Conservation (phyloP, 176 grass and related monocot genomes). For the Saccharum officinarum region DNA sequence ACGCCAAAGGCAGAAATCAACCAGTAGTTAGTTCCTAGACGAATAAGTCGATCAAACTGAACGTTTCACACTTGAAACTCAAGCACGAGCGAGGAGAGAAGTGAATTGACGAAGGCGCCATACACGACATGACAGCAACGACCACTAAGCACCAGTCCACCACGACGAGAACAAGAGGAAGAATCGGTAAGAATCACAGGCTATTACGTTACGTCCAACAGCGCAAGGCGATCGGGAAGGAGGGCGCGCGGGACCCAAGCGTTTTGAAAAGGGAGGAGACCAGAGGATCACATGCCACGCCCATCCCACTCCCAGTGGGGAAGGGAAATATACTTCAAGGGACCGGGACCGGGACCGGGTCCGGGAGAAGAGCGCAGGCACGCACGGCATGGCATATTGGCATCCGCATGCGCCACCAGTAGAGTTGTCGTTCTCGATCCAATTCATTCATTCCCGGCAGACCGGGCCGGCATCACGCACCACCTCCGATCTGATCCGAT, state of each 20-base stretch:
- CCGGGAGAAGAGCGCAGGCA: neutral
- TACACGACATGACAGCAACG: slow-evolving; percentile 35
- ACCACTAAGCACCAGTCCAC: neutral
- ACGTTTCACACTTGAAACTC: neutral
- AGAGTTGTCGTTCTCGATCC: too few species aligned
- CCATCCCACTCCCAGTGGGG: neutral
- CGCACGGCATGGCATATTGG: slow-evolving; percentile 1
- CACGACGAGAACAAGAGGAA: neutral
- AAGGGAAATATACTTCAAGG: neutral
- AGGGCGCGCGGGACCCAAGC: slow-evolving; percentile 7
- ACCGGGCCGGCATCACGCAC: too few species aligned
- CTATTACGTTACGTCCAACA: neutral
- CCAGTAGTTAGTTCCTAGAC: neutral
- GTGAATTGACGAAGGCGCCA: neutral
- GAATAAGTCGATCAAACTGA: neutral
- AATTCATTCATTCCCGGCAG: too few species aligned
- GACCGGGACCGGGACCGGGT: too few species aligned
- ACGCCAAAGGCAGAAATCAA: slow-evolving; percentile 2
- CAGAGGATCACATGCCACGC: slow-evolving; percentile 24
- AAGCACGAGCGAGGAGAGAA: neutral
- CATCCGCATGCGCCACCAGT: neutral
- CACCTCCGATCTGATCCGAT: too few species aligned
- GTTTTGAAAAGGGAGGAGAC: neutral
- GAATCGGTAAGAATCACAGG: neutral
- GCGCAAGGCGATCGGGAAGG: neutral